Evolutionary conservation across 2,329 filamentous ascomycete genomes (phyloP).

Genomic region (Cordyceps militaris): DNA sequence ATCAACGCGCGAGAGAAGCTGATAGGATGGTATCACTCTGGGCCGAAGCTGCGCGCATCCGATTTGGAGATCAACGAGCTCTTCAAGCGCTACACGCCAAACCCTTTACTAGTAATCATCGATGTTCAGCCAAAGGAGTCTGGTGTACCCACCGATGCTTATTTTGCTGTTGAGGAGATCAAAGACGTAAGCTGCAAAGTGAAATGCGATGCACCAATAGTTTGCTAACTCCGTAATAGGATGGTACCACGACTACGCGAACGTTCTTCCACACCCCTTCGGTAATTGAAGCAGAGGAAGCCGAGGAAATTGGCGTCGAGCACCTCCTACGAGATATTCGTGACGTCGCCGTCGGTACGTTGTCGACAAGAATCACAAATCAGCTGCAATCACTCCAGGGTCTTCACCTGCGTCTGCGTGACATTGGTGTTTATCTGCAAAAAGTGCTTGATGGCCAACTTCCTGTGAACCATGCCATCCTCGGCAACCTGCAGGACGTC

Average conservation of each 20-base stretch:
- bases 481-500: conserved; percentile 97
- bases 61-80: conserved; percentile 99
- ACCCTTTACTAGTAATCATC: conserved; percentile 93
- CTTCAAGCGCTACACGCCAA: conserved; percentile 97
- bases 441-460: conserved; percentile 91
- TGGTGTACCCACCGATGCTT: conserved; percentile 94
- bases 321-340: conserved; percentile 96
- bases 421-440: conserved; percentile 91
- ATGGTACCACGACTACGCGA: conserved; percentile 92
- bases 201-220: background rate
- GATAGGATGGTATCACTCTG: conserved; percentile 99
- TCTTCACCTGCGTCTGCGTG: conserved; percentile 84
- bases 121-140: conserved; percentile 98
- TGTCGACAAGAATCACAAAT: conserved; percentile 94
- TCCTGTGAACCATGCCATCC: conserved; percentile 93
- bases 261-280: conserved; percentile 98
- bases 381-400: conserved; percentile 96
- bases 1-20: conserved; percentile 98
- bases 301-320: conserved; percentile 97
- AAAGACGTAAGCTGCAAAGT: conserved; percentile 68
- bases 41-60: conserved; percentile 90
- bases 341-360: conserved; percentile 92
- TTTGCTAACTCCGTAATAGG: conserved; percentile 43
- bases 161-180: conserved; percentile 99
- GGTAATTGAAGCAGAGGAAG: conserved; percentile 97